A percentile compares a stretch with the other conserved stretches of the same genome.
Conservation (phyloP, 495 filamentous ascomycete species). For the Poronia punctata region DNA sequence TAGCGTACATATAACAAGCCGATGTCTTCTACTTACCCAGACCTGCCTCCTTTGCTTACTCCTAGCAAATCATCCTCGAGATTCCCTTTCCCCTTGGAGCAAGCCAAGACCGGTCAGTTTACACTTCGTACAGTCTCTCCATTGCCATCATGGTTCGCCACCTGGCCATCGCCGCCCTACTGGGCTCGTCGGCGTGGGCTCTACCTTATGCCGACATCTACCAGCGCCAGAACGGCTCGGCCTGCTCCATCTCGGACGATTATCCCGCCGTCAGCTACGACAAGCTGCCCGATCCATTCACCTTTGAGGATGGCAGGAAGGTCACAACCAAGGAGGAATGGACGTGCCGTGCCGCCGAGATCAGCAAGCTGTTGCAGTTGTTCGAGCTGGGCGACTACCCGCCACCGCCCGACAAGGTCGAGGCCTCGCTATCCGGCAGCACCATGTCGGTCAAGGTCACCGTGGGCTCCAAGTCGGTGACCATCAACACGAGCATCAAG, state of each 20-base stretch:
- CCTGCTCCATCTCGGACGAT: conserved; percentile 23
- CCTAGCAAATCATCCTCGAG: conserved; percentile 1
- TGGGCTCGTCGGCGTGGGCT: conserved; percentile 33
- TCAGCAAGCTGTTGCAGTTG: conserved; percentile 43
- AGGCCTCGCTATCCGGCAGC: conserved; percentile 20
- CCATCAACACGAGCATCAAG: conserved; percentile 36
- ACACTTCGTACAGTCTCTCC: neutral
- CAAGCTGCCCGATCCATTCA: conserved; percentile 50
- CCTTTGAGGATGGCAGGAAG: conserved; percentile 33
- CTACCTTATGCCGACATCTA: conserved; percentile 38
- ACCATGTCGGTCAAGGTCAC: conserved; percentile 36
- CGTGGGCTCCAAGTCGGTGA: conserved; percentile 41
- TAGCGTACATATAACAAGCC: too few species aligned
- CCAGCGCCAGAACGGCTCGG: conserved; percentile 28
- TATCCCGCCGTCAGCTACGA: conserved; percentile 24
- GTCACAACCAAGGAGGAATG: conserved; percentile 43
- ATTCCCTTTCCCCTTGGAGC: conserved; percentile 7
- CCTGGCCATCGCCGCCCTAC: conserved; percentile 32
- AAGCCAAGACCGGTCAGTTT: conserved; percentile 10
- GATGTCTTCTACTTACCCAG: neutral
- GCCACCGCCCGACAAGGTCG: conserved; percentile 30
- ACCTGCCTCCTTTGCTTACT: conserved; percentile 1
- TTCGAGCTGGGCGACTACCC: conserved; percentile 49
- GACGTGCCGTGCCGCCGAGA: conserved; percentile 44
- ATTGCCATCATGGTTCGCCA: conserved; percentile 36